phyloP scores from a whole-genome alignment of 2,329 filamentous ascomycete genomes.

The Magnaporthiopsis rhizophila region DNA sequence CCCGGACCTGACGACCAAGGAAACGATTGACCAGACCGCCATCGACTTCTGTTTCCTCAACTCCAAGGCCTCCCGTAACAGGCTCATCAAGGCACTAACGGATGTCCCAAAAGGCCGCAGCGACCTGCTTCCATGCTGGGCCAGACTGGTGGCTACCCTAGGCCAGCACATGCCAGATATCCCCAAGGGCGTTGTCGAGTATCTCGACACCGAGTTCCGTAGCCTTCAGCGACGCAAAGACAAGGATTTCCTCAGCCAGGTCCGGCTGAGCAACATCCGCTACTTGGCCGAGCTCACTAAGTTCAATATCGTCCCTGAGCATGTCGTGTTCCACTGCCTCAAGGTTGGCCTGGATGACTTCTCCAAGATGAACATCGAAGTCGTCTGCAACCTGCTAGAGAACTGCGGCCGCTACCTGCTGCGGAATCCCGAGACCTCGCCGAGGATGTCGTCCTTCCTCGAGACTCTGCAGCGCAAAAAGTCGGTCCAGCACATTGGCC shows the following conservation, averaged over 20 bases:
- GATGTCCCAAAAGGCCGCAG: constrained; percentile 92
- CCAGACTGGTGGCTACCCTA: constrained; percentile 86
- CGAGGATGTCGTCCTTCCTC: constrained; percentile 86
- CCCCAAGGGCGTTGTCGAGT: constrained; percentile 82
- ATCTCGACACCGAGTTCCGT: constrained; percentile 93
- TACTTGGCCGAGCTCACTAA: constrained; percentile 97
- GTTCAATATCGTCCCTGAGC: constrained; percentile 94
- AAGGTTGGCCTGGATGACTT: constrained; percentile 98
- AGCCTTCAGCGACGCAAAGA: constrained; percentile 94
- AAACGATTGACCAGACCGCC: constrained; percentile 82
- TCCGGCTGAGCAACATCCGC: constrained; percentile 89
- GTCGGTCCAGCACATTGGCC: constrained; percentile 85
- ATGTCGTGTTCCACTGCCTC: constrained; percentile 97
- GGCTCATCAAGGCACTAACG: constrained; percentile 84
- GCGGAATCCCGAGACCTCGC: constrained; percentile 84
- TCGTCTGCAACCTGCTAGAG: constrained; percentile 90
- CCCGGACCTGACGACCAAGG: constrained; percentile 88
- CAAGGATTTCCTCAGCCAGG: constrained; percentile 93
- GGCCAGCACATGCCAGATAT: constrained; percentile 92
- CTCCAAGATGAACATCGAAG: constrained; percentile 97
- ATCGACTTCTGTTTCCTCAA: constrained; percentile 98
- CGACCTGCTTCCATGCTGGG: constrained; percentile 84
- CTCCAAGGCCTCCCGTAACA: constrained; percentile 93
- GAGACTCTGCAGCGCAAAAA: constrained; percentile 96
- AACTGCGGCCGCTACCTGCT: constrained; percentile 94